These are phyloP conservation scores for Aureoboletus auriporus DNA, from an alignment of 768 basidiomycete species.

Conservation along the genomic window DNA sequence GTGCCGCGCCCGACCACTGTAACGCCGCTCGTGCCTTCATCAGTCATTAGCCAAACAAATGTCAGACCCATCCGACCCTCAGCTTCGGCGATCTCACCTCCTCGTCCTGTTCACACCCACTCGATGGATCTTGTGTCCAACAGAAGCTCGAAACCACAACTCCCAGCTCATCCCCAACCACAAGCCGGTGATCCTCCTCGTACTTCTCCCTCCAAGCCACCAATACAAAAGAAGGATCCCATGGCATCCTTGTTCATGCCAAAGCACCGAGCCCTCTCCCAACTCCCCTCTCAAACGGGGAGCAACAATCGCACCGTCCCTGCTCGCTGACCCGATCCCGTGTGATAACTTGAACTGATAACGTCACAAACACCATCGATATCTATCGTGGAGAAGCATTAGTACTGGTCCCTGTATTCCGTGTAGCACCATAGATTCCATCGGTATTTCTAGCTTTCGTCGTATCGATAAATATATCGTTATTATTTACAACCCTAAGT, in stretches of 20 bases:
- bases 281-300: slow-evolving; percentile 38
- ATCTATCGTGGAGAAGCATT: slow-evolving; percentile 6
- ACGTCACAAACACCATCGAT: background rate
- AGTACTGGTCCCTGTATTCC: slow-evolving; percentile 8
- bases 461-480: slow-evolving; percentile 1
- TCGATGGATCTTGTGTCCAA: slow-evolving; percentile 8
- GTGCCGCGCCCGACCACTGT: slow-evolving; percentile 34
- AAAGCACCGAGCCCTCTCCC: slow-evolving; percentile 64
- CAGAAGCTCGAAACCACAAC: slow-evolving; percentile 21
- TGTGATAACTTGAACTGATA: background rate
- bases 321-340: slow-evolving; percentile 13
- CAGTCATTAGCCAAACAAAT: slow-evolving; percentile 41
- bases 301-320: slow-evolving; percentile 18
- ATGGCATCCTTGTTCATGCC: slow-evolving; percentile 66
- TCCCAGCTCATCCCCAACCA: slow-evolving; percentile 13
- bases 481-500: slow-evolving; percentile 5
- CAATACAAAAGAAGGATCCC: slow-evolving; percentile 56
- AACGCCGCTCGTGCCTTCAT: slow-evolving; percentile 33
- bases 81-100: slow-evolving; percentile 3
- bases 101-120: slow-evolving; percentile 31
- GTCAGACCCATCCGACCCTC: slow-evolving; percentile 39
- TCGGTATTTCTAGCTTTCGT: background rate
- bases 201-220: slow-evolving; percentile 30
- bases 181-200: slow-evolving; percentile 23
- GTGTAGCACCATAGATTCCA: slow-evolving; percentile 13